Evolutionary conservation across 768 basidiomycete genomes (phyloP).

Genomic region (Ephemerocybe angulata): DNA sequence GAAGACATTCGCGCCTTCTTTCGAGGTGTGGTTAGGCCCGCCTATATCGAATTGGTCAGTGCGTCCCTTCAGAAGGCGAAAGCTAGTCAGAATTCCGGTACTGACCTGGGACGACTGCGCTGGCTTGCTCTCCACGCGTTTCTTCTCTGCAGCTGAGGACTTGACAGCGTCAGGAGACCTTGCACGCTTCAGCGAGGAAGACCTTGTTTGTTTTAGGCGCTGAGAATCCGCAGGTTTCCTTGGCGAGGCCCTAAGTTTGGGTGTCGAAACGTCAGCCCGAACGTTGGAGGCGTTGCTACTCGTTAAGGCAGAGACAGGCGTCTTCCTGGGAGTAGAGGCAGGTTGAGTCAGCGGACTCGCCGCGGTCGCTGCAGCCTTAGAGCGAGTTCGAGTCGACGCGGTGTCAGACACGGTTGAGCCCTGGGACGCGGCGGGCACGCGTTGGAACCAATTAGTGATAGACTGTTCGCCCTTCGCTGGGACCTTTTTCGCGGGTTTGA

Average conservation of each 20-base stretch:
- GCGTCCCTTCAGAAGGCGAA: neutral
- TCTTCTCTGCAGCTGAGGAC: neutral
- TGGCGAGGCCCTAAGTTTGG: neutral
- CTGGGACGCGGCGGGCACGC: conserved; percentile 2
- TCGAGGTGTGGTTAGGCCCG: conserved; percentile 4
- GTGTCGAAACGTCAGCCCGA: neutral
- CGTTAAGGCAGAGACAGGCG: neutral
- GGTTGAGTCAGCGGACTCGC: neutral
- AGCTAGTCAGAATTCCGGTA: neutral
- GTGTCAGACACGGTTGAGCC: neutral
- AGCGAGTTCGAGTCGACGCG: conserved; percentile 8
- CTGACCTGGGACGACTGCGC: neutral
- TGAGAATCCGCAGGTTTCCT: neutral
- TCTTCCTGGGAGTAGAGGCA: neutral
- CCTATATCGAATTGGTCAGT: neutral
- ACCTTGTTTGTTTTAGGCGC: neutral
- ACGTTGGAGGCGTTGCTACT: neutral
- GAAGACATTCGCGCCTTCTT: conserved; percentile 40
- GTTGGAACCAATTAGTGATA: conserved; percentile 6
- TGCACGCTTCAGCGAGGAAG: neutral
- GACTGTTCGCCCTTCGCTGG: neutral
- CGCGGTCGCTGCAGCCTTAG: neutral
- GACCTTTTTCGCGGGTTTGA: conserved; percentile 7
- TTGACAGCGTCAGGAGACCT: neutral
- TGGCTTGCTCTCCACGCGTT: neutral